Conservation (phyloP, 73 alveolate species). For the Paramecium biaurelia region DNA sequence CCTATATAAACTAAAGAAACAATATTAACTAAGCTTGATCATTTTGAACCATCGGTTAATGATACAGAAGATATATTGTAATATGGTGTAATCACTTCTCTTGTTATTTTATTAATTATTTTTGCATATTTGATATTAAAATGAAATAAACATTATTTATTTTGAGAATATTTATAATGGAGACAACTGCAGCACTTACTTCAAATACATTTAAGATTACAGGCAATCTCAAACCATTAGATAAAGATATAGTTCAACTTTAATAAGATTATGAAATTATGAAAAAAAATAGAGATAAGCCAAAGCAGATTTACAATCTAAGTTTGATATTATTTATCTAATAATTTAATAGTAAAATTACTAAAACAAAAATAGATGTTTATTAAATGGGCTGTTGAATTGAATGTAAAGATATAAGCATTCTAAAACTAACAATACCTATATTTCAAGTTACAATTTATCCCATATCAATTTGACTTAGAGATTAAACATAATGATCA, state of each 20-base stretch:
- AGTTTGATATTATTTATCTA: constrained; percentile 16
- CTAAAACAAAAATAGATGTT: not conserved
- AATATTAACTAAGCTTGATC: not conserved
- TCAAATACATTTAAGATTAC: not conserved
- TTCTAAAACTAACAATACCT: not conserved
- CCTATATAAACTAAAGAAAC: not conserved
- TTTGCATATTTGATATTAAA: not conserved
- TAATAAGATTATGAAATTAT: constrained; percentile 13
- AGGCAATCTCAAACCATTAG: not conserved
- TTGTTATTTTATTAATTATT: not conserved
- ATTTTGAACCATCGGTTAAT: not conserved
- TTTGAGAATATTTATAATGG: not conserved
- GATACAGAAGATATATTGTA: not conserved
- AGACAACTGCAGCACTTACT: constrained; percentile 44
- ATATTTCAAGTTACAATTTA: not conserved
- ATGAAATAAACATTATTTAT: not conserved
- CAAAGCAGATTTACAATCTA: constrained; percentile 37
- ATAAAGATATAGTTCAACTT: not conserved
- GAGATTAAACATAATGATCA: not conserved
- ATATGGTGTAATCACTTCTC: not conserved
- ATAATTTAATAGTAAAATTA: not conserved
- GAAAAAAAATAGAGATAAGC: constrained; percentile 51
- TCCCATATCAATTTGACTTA: not conserved
- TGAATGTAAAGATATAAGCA: not conserved
- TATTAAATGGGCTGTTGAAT: not conserved